Evolutionary conservation across 2,329 filamentous ascomycete genomes (phyloP).

Genomic region (Trichoderma harzianum): DNA sequence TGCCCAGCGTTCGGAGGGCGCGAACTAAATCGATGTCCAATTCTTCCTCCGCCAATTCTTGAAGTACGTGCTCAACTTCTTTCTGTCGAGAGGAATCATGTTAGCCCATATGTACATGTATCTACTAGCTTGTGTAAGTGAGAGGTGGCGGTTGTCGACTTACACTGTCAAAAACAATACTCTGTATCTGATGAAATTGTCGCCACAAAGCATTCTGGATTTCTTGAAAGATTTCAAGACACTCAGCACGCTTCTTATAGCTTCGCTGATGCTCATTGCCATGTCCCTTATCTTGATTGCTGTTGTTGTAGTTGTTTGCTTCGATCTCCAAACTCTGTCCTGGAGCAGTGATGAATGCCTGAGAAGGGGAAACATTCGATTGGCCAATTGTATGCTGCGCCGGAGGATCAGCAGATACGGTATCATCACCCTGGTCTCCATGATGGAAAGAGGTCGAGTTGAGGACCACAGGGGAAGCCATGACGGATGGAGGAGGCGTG

Average conservation of each 20-base stretch:
- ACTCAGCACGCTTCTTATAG: not conserved
- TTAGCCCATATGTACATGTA: not conserved
- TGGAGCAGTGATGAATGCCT: not conserved
- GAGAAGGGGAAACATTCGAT: not conserved
- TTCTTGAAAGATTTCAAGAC: not conserved
- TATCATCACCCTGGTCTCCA: not conserved
- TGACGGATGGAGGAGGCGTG: not conserved
- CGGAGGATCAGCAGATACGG: not conserved
- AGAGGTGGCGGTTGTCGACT: not conserved
- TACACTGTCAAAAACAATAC: not conserved
- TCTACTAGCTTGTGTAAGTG: not conserved
- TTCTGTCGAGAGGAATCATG: not conserved
- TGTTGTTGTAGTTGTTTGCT: not conserved
- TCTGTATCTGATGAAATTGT: not conserved
- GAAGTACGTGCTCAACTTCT: not conserved
- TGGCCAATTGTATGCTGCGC: not conserved
- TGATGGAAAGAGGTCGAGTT: not conserved
- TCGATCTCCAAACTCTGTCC: rapidly evolving
- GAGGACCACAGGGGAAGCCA: too few species aligned
- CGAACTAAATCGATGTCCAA: not conserved
- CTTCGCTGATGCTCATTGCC: too few species aligned
- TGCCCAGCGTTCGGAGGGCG: not conserved
- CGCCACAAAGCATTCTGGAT: not conserved
- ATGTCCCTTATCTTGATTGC: not conserved
- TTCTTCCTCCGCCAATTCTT: not conserved